Base-by-base conservation (phyloP, 73 alveolate genomes). In the Paramecium primaurelia region DNA sequence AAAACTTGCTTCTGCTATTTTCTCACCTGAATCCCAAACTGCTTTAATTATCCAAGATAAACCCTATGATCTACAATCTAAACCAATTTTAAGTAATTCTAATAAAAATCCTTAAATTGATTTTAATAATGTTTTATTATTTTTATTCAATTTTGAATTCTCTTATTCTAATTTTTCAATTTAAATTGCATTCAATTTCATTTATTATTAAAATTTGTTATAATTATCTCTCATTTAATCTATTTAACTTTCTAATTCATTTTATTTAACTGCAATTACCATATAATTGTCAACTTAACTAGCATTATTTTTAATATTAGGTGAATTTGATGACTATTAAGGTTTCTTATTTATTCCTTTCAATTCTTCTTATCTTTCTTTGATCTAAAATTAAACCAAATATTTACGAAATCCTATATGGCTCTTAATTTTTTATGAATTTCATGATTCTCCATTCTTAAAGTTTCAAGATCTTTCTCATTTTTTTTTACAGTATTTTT, bases 11-110 rank as follows among this genome's bases (percentile, higher is more conserved):
- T 80, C 91, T 0, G 73, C 47, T 25, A 80, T 28, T 25, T 80
- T 80, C 58, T 80, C 91, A 18, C 91, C 91, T 44, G 91, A 80
- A 44, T 80, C 91, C 91, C 91, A 80, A 32, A 80, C 75, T 10
- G 47, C 47, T 14, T 80, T 80, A 44, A 80, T 47, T 28, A 80
- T 49, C 91, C 91, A 80, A 40, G 64, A 80, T 25, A 80, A 36
- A 9, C 91, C 91, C 25, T 49, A 14, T 3, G 47, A 32, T 25
- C 91, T 40, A 49, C 91, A 80, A 80, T 80, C 91, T 32, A 80
- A 80, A 45, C 91, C 91, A 26, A 80, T 80, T 42, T 80, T 80
- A 3, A 80, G 34, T 47, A 80, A 36, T 80, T 80, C 91, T 25
- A 80, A n/a, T 12, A 80, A 36, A 49, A 80, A 80, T 45, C 91